Evolutionary conservation across 2,329 filamentous ascomycete genomes (phyloP).

Genomic region (Venturia effusa): DNA sequence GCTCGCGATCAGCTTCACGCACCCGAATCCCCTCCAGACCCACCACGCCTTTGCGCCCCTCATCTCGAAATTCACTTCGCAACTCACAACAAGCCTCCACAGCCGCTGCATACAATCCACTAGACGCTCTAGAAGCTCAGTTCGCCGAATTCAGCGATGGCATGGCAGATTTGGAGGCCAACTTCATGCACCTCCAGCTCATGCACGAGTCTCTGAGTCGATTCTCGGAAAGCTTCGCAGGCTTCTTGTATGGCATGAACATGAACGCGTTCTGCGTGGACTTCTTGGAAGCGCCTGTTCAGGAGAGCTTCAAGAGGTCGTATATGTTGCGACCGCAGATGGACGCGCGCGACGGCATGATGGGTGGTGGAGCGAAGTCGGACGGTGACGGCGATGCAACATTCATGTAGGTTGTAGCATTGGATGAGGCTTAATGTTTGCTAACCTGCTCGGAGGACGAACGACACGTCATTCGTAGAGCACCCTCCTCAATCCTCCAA

Average conservation of each 20-base stretch:
- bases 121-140: conserved; percentile 75
- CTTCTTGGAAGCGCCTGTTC: conserved; percentile 61
- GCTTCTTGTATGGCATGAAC: conserved; percentile 90
- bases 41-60: conserved; percentile 83
- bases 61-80: conserved; percentile 79
- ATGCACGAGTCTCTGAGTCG: conserved; percentile 91
- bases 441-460: conserved; percentile 51
- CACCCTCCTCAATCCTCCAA: conserved; percentile 55
- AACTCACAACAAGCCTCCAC: conserved; percentile 48
- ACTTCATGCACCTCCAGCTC: conserved; percentile 92
- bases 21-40: conserved; percentile 57
- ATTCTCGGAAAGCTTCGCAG: conserved; percentile 93
- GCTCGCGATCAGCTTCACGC: conserved; percentile 46
- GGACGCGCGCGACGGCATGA: background rate
- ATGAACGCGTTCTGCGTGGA: conserved; percentile 99
- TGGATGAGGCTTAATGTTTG: background rate
- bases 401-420: conserved; percentile 54
- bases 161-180: conserved; percentile 91
- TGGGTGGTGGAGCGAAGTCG: background rate
- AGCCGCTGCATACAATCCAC: conserved; percentile 50
- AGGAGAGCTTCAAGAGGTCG: conserved; percentile 11
- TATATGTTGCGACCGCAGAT: background rate
- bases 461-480: conserved; percentile 82
- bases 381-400: conserved; percentile 58
- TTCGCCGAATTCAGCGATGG: conserved; percentile 91